Evolutionary conservation across 768 basidiomycete genomes (phyloP).

Genomic region (Psilocybe cyanescens): DNA sequence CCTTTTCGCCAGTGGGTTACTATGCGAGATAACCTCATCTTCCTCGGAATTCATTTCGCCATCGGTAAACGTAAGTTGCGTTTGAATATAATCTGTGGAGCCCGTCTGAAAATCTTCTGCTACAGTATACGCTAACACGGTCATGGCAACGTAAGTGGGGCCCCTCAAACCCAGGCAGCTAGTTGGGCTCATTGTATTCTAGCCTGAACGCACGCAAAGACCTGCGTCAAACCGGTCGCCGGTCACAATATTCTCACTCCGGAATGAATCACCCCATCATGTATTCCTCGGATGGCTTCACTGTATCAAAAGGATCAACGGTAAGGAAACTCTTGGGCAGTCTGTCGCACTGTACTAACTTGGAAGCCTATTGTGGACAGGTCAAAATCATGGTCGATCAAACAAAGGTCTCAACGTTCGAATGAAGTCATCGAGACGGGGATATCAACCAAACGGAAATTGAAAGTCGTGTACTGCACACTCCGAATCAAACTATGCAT

Average conservation of each 20-base stretch:
- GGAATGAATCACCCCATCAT: constrained; percentile 14
- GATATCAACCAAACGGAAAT: neutral
- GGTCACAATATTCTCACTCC: constrained; percentile 6
- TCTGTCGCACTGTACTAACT: neutral
- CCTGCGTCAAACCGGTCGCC: neutral
- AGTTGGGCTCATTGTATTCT: neutral
- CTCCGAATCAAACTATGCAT: neutral
- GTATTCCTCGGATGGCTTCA: constrained; percentile 10
- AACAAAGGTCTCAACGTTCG: neutral
- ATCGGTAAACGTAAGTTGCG: constrained; percentile 49
- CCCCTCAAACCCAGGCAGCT: neutral
- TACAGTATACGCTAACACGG: constrained; percentile 53
- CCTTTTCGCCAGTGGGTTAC: constrained; percentile 43
- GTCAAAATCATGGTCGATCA: constrained; percentile 2
- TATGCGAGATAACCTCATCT: constrained; percentile 49
- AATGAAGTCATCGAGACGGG: neutral
- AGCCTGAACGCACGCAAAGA: constrained; percentile 7
- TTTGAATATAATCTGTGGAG: neutral
- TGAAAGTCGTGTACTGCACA: neutral
- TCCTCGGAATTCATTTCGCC: constrained; percentile 56
- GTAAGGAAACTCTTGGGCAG: neutral
- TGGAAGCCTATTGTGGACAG: neutral
- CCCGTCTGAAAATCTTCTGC: neutral
- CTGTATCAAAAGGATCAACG: constrained; percentile 1
- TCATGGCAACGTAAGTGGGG: constrained; percentile 46